These are phyloP conservation scores for Leccinum subatratum DNA, from an alignment of 1,284 basidiomycete species.

Conservation along the genomic window DNA sequence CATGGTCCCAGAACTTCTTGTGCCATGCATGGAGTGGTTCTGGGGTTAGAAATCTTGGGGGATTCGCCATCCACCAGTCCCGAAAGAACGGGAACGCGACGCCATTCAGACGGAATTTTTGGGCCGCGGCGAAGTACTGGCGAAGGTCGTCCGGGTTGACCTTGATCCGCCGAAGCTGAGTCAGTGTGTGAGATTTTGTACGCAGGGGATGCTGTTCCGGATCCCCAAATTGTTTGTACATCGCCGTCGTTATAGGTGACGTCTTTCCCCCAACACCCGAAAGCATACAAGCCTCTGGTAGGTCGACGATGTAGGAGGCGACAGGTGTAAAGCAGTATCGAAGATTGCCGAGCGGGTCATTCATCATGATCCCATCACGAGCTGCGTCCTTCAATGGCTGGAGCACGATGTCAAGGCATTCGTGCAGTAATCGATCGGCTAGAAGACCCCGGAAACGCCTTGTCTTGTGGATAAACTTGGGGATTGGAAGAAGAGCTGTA, in stretches of 20 bases:
- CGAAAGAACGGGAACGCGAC: background rate
- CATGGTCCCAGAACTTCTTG: background rate
- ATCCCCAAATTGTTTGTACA: background rate
- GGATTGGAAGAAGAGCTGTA: background rate
- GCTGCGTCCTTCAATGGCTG: constrained; percentile 3
- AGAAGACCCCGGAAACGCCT: constrained; percentile 2
- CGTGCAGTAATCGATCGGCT: background rate
- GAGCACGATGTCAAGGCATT: background rate
- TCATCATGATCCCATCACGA: constrained; percentile 1
- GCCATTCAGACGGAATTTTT: background rate
- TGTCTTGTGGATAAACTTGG: background rate
- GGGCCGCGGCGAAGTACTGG: background rate
- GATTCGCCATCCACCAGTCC: background rate
- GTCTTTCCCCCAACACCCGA: background rate
- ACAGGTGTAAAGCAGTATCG: constrained; percentile 4
- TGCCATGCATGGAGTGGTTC: too few relatives aligned
- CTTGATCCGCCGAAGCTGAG: background rate
- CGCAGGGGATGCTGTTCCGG: background rate
- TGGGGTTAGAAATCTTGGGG: background rate
- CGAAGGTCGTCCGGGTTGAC: background rate
- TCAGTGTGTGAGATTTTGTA: background rate
- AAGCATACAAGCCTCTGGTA: background rate
- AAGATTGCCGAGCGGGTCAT: background rate
- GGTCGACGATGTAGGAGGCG: background rate
- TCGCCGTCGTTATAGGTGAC: background rate